Evolutionary conservation across 148 eudicot species (phyloP), one percentile per base, ranked within the genome.

Genomic region (Polygonum maritimum): DNA sequence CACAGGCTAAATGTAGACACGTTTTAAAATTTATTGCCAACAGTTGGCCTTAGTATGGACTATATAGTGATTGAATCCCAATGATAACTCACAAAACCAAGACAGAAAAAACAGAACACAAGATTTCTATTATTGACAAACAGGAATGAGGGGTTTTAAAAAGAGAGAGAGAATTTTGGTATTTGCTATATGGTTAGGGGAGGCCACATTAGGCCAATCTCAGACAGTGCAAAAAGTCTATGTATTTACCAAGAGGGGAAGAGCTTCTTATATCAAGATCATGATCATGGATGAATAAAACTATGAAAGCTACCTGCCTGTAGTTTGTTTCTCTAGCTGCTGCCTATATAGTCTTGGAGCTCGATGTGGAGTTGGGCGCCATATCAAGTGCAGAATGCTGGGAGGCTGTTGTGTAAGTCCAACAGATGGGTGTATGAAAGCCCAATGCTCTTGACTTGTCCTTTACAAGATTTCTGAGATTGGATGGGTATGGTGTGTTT

Each of bases 141-240:
- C 39, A 13, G 69, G 18, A 63, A 63, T 12, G 18, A n/a, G n/a
- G 33, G 39, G 14, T 35, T 31, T 63, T 38, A 12, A 11, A 63
- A 63, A 39, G n/a, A 63, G 69, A 63, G 69, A 31, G 5, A 33
- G n/a, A 63, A 63, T 13, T 31, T 21, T 63, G 39, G 40, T 63
- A 63, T 65, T 13, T 65, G 71, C 41, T 65, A 36, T 65, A 36
- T 65, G 45, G 71, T 65, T 65, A 65, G 44, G 69, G 71, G n/a
- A n/a, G 14, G 44, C 44, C 19, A 41, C 71, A 65, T 65, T 65
- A 65, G 44, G 44, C 71, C 44, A 65, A 36, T 36, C 71, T 35
- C 45, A 65, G 36, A 65, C 71, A 65, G 19, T 35, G 44, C 69
- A 16, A 36, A 33, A 65, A 15, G 19, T 65, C 44, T 65, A 65